Conservation (phyloP, 202 grass and related monocot species). For the Schoenoplectus triqueter region DNA sequence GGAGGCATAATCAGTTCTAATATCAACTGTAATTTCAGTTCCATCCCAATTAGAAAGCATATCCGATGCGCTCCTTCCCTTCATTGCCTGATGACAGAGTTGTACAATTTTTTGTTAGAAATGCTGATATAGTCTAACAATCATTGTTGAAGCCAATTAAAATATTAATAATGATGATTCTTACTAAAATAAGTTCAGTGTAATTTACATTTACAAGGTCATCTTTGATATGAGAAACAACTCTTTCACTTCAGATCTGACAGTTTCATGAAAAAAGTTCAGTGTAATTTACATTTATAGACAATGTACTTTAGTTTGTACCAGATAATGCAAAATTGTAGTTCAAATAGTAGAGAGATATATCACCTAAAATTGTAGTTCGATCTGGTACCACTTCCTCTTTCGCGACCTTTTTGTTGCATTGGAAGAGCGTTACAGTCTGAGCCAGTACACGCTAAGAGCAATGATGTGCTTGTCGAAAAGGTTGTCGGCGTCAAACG, state of each 20-base stretch:
- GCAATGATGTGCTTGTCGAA: no score
- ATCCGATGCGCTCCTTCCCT: conserved; percentile 12
- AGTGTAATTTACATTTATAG: no score
- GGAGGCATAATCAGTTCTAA: conserved; percentile 63
- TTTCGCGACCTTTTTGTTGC: no score
- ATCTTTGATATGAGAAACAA: conserved; percentile 46
- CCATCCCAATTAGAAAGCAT: conserved; percentile 46
- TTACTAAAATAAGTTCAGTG: conserved; percentile 11
- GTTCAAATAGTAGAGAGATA: no score
- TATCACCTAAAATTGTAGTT: no score
- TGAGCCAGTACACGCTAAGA: no score
- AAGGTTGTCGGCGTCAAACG: no score
- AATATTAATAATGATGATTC: neutral
- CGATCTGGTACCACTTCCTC: no score
- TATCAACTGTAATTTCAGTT: conserved; percentile 57
- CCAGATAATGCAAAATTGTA: no score
- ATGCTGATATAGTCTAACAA: neutral
- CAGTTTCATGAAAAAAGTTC: conserved; percentile 31
- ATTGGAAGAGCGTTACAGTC: no score
- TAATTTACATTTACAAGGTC: conserved; percentile 51
- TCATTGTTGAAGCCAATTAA: neutral
- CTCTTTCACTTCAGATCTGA: conserved; percentile 40
- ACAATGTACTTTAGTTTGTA: no score
- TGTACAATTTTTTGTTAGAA: neutral
- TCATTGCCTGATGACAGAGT: conserved; percentile 29